A percentile compares a stretch with the other conserved stretches of the same genome.
phyloP scores from a whole-genome alignment of 2,329 filamentous ascomycete genomes.

The Didymella keratinophila region DNA sequence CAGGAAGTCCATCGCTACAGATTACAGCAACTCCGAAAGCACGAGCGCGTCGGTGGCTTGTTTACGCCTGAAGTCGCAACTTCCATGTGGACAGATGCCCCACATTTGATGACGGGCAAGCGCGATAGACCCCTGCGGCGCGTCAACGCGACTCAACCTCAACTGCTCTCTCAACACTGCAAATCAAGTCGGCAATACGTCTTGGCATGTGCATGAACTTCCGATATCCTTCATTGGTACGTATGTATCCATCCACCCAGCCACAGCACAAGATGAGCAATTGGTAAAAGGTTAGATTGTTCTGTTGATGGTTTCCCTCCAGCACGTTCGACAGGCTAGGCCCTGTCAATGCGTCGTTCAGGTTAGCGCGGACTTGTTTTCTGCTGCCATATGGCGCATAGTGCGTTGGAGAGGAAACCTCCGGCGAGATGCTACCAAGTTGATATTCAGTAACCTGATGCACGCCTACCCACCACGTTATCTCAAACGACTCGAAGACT shows the following conservation, averaged over 20 bases:
- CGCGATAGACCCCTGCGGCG: slow-evolving; percentile 22
- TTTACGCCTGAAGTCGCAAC: slow-evolving; percentile 14
- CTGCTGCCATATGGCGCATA: too few species aligned
- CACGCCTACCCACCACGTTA: neutral
- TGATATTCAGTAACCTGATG: neutral
- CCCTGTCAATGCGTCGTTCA: neutral
- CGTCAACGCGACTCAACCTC: slow-evolving; percentile 14
- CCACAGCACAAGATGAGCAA: slow-evolving; percentile 33
- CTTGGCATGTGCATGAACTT: too few species aligned
- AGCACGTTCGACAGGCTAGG: neutral
- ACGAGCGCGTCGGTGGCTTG: slow-evolving; percentile 7
- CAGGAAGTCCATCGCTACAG: slow-evolving; percentile 85
- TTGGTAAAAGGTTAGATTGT: slow-evolving; percentile 49
- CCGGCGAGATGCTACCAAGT: slow-evolving; percentile 38
- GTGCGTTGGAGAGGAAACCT: slow-evolving; percentile 32
- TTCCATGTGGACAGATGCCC: slow-evolving; percentile 29
- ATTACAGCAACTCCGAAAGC: neutral
- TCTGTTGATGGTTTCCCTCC: slow-evolving; percentile 35
- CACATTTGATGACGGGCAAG: slow-evolving; percentile 20
- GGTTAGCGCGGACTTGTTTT: too few species aligned
- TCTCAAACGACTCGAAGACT: too few species aligned
- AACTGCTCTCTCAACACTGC: neutral
- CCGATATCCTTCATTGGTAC: neutral
- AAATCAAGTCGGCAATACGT: too few species aligned
- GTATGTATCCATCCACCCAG: neutral